Conservation (phyloP, 805 yeast species). For the Candida cerambycidarum region DNA sequence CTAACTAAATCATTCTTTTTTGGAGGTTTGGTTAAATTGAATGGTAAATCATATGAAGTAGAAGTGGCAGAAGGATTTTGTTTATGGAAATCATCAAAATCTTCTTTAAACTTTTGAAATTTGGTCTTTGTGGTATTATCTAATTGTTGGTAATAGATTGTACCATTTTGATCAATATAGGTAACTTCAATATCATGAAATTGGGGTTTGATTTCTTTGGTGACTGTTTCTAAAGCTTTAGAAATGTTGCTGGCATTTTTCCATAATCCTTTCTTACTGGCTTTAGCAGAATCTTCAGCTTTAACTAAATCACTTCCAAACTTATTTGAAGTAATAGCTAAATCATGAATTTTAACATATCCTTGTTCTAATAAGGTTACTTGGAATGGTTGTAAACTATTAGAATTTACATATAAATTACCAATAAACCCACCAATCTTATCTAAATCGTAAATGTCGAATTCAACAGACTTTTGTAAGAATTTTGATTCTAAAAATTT, state of each 20-base stretch:
- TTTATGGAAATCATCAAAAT: slow-evolving; percentile 46
- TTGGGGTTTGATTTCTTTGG: slow-evolving; percentile 31
- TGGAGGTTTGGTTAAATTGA: slow-evolving; percentile 38
- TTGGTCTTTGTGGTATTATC: slow-evolving; percentile 36
- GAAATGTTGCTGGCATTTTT: slow-evolving; percentile 45
- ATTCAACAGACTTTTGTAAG: slow-evolving; percentile 71
- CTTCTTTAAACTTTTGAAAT: slow-evolving; percentile 45
- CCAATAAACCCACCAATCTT: slow-evolving; percentile 83
- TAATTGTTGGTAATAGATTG: slow-evolving; percentile 46
- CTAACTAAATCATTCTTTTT: slow-evolving; percentile 61
- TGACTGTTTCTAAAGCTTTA: slow-evolving; percentile 8
- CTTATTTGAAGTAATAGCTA: slow-evolving; percentile 59
- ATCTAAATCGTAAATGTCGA: slow-evolving; percentile 69
- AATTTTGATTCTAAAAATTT: slow-evolving; percentile 53
- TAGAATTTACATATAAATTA: slow-evolving; percentile 54
- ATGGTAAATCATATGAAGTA: slow-evolving; percentile 38
- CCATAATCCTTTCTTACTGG: slow-evolving; percentile 66
- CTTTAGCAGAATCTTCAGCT: slow-evolving; percentile 64
- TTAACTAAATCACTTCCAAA: slow-evolving; percentile 52
- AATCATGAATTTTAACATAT: slow-evolving; percentile 61
- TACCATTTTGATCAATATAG: slow-evolving; percentile 45
- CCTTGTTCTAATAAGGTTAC: slow-evolving; percentile 60
- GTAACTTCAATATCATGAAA: slow-evolving; percentile 55
- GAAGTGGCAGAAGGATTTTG: slow-evolving; percentile 37
- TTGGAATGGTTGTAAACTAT: slow-evolving; percentile 53